Conservation (phyloP, 352 stramenopile genomes). For the Globisporangium polare region DNA sequence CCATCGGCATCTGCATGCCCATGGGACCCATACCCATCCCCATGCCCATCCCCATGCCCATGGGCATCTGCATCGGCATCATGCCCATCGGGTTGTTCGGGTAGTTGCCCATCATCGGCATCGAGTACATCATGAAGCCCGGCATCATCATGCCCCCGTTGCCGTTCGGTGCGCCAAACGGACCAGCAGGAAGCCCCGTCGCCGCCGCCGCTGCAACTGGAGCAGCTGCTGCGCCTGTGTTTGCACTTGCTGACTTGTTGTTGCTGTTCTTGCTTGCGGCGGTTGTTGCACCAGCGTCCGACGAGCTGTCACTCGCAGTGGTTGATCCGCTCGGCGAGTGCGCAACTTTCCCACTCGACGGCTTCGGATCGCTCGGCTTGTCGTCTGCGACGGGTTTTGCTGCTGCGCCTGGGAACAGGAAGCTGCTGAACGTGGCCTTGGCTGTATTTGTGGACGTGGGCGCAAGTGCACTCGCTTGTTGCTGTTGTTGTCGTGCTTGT, state of each 20-base stretch:
- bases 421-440: constrained; percentile 2
- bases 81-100: constrained; percentile 35
- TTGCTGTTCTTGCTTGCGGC: constrained; percentile 12
- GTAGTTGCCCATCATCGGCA: constrained; percentile 73
- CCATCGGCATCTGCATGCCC: constrained; percentile 41
- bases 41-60: constrained; percentile 31
- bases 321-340: constrained; percentile 13
- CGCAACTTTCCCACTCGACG: not conserved
- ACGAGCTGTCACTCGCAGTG: constrained; percentile 14
- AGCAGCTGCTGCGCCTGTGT: not conserved
- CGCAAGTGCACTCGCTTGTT: not conserved
- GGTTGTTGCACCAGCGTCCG: constrained; percentile 1
- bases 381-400: not conserved
- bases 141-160: constrained; percentile 66
- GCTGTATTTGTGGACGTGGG: constrained; percentile 10
- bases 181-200: not conserved
- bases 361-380: constrained; percentile 2
- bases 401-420: constrained; percentile 7
- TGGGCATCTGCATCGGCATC: constrained; percentile 35
- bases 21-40: constrained; percentile 19
- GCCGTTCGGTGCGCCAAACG: constrained; percentile 18
- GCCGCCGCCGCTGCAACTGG: not conserved
- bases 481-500: constrained; percentile 3
- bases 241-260: not conserved
- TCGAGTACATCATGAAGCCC: constrained; percentile 81